Evolutionary conservation across 495 filamentous ascomycete species (phyloP).

Genomic region (Eremomyces bilateralis): DNA sequence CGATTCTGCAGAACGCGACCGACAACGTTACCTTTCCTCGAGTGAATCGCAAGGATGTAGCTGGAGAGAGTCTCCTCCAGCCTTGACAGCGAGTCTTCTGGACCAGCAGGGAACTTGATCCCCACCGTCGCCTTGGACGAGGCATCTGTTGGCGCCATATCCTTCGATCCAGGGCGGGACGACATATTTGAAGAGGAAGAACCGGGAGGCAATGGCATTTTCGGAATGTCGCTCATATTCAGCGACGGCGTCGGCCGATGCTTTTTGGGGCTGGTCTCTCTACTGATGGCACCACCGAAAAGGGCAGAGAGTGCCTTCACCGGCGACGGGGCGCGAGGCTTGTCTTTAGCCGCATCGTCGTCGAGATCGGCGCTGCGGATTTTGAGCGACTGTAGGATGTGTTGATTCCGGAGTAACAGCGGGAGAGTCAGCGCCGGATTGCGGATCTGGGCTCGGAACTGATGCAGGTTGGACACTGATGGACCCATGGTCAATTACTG

Average conservation of each 20-base stretch:
- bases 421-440: constrained; percentile 44
- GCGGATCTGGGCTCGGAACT: constrained; percentile 42
- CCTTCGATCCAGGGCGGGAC: no score
- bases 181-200: background rate
- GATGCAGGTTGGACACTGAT: constrained; percentile 40
- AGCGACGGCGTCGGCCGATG: constrained; percentile 10
- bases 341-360: constrained; percentile 33
- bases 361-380: constrained; percentile 27
- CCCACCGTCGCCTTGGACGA: constrained; percentile 1
- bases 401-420: constrained; percentile 44
- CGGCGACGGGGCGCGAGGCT: constrained; percentile 56
- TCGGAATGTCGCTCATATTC: constrained; percentile 15
- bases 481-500: no score
- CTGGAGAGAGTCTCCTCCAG: constrained; percentile 74
- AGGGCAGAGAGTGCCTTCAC: constrained; percentile 80
- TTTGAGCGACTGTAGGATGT: constrained; percentile 50
- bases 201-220: constrained; percentile 11
- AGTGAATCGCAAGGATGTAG: constrained; percentile 62
- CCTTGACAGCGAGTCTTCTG: constrained; percentile 35
- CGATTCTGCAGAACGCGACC: constrained; percentile 51
- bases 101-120: constrained; percentile 8
- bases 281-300: constrained; percentile 28
- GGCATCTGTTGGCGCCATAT: background rate
- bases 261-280: constrained; percentile 11
- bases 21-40: constrained; percentile 67